Conservation (phyloP, 768 basidiomycete genomes). For the Pleurotus platypus region DNA sequence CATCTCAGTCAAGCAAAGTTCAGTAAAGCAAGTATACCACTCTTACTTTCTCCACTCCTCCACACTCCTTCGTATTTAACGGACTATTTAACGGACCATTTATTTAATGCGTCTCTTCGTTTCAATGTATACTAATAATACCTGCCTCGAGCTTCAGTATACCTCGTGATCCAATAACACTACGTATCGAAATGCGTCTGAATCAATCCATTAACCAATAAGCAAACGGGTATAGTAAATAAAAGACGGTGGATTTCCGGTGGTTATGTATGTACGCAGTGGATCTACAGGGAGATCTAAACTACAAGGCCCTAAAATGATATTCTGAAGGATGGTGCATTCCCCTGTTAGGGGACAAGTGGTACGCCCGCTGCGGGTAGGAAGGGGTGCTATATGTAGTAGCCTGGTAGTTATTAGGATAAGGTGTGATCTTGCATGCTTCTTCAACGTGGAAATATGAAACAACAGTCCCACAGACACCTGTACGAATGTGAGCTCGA, state of each 20-base stretch:
- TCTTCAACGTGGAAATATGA: slow-evolving; percentile 3
- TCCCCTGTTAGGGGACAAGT: neutral
- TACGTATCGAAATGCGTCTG: too few relatives aligned
- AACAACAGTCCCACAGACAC: neutral
- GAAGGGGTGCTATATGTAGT: neutral
- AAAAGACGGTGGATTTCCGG: too few relatives aligned
- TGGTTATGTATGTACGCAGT: too few relatives aligned
- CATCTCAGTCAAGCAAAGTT: too few relatives aligned
- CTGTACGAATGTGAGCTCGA: neutral
- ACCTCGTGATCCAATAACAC: neutral
- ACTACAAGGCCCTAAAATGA: neutral
- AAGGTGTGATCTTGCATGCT: slow-evolving; percentile 7
- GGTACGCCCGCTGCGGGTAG: slow-evolving; percentile 2
- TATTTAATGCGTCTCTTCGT: neutral
- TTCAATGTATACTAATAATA: neutral
- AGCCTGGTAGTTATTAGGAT: neutral
- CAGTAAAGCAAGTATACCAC: too few relatives aligned
- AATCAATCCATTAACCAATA: too few relatives aligned
- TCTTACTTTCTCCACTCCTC: neutral
- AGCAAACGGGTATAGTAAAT: too few relatives aligned
- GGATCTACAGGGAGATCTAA: neutral
- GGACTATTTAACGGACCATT: neutral
- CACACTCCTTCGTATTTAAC: neutral
- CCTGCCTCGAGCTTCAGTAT: neutral
- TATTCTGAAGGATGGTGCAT: neutral